Evolutionary conservation across 2,329 filamentous ascomycete species (phyloP), one percentile per base, ranked within the genome.

Genomic region (Chalaropsis thielavioides): DNA sequence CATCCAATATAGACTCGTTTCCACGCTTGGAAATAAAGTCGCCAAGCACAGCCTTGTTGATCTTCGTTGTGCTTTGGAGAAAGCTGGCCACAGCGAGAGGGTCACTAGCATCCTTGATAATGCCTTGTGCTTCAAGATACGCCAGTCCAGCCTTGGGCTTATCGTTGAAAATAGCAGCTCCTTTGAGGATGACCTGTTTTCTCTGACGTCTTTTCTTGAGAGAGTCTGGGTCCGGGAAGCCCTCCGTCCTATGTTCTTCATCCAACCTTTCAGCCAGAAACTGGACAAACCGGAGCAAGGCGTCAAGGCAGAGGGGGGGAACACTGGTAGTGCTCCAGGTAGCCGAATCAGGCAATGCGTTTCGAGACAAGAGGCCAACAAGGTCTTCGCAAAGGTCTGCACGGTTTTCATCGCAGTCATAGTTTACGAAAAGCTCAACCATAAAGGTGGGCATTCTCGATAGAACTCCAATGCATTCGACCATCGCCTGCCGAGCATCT

Each of bases 241-340:
- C 85, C 13, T 61, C 60, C 41, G 62, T 46, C 19, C 63, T 19
- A 0, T 89, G 84, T 31, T 83, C 78, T 63, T 94, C 83, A 62
- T 95, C 83, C 19, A 97, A 76, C 64, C 94, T 83, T 72, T 96
- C 91, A 0, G 90, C 88, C 69, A 99, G 87, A 69, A 90, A 96
- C 72, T 96, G 92, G 41, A 99, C 84, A 71, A 92, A 97, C 17
- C 90, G 87, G 27, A 99, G 79, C 11, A 99, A 79, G 10, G 94
- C 91, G 75, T 99, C 94, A 24, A 99, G 79, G 71, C 94, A 99
- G 2, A 99, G 78, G 0, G 94, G 94, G 17, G 94, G 94, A 0
- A 99, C 95, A 72, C 95, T 99, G 4, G 92, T 96, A 11, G 94
- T 99, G 74, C 95, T 99, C 94, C 94, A 99, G 5, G 92, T 96